Percentiles rank a stretch among this genome's conserved stretches.
These are phyloP conservation scores for Agrostemma githago DNA, from an alignment of 148 eudicot species.

Conservation along the genomic window DNA sequence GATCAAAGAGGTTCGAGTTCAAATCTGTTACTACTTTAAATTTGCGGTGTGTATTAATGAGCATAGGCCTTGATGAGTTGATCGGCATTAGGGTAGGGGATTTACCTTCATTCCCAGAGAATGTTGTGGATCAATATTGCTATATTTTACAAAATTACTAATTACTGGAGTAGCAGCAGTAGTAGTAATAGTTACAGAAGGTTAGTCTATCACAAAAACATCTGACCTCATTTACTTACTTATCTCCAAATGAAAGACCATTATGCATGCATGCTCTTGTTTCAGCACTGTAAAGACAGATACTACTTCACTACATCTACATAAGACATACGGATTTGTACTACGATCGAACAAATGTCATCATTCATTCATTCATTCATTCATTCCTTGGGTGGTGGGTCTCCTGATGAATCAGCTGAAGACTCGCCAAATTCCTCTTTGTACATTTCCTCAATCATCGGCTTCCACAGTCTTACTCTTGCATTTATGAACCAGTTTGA, in stretches of 20 bases:
- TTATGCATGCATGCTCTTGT: slow-evolving; percentile 18
- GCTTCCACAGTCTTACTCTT: slow-evolving; percentile 71
- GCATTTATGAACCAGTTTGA: slow-evolving; percentile 59
- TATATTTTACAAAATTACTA: too few species aligned
- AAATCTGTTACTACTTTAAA: too few species aligned
- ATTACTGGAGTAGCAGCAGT: too few species aligned
- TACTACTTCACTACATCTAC: slow-evolving; percentile 11
- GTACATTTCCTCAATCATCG: slow-evolving; percentile 86
- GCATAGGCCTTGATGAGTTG: too few species aligned
- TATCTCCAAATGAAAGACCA: slow-evolving; percentile 14
- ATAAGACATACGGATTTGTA: slow-evolving; percentile 5
- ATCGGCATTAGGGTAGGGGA: too few species aligned
- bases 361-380: too few species aligned
- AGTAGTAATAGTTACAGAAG: too few species aligned
- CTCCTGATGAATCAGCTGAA: slow-evolving; percentile 47
- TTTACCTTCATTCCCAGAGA: too few species aligned
- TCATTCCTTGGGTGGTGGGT: slow-evolving; percentile 30
- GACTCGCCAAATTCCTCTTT: slow-evolving; percentile 63
- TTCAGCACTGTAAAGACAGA: neutral
- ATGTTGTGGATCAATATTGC: too few species aligned
- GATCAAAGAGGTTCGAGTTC: too few species aligned
- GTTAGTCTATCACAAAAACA: neutral
- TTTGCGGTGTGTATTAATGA: too few species aligned
- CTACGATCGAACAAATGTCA: neutral
- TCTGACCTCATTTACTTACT: slow-evolving; percentile 2